Conservation (phyloP, 176 grass and related monocot genomes). For the Oryza australiensis region DNA sequence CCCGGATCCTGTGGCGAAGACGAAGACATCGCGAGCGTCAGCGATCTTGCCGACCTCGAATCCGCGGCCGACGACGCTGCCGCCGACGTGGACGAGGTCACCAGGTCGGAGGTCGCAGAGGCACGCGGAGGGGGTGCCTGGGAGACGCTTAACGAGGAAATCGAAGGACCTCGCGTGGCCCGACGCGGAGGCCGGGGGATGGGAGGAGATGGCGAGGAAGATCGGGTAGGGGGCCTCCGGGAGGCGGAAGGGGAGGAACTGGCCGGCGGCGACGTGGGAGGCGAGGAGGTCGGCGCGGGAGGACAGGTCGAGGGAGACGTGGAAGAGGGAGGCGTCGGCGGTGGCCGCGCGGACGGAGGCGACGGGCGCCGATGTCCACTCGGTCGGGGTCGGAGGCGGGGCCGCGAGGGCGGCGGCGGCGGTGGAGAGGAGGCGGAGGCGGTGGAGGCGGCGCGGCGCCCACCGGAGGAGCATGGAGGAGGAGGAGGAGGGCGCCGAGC, state of each 20-base stretch:
- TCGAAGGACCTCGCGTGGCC: conserved; percentile 22
- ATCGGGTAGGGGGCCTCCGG: conserved; percentile 46
- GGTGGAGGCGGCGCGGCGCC: conserved; percentile 25
- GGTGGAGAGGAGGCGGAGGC: conserved; percentile 37
- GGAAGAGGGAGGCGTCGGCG: conserved; percentile 70
- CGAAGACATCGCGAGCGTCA: conserved; percentile 42
- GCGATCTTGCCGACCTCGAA: conserved; percentile 51
- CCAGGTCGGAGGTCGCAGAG: conserved; percentile 61
- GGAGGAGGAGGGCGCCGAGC: neutral
- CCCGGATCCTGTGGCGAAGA: conserved; percentile 82
- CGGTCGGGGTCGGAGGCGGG: conserved; percentile 25
- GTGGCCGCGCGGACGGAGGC: conserved; percentile 58
- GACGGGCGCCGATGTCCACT: conserved; percentile 64
- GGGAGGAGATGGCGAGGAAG: conserved; percentile 76
- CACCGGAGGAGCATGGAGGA: conserved; percentile 37
- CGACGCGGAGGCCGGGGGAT: conserved; percentile 1
- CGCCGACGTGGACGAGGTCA: conserved; percentile 52
- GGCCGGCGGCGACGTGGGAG: conserved; percentile 66
- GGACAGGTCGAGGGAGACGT: conserved; percentile 74
- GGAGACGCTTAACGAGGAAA: conserved; percentile 73
- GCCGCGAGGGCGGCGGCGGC: neutral
- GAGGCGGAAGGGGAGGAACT: conserved; percentile 80
- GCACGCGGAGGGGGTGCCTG: conserved; percentile 51
- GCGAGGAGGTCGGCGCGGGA: conserved; percentile 43
- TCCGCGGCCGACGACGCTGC: conserved; percentile 54